phyloP scores from a whole-genome alignment of 495 filamentous ascomycete species.

The Tetracladium marchalianum region DNA sequence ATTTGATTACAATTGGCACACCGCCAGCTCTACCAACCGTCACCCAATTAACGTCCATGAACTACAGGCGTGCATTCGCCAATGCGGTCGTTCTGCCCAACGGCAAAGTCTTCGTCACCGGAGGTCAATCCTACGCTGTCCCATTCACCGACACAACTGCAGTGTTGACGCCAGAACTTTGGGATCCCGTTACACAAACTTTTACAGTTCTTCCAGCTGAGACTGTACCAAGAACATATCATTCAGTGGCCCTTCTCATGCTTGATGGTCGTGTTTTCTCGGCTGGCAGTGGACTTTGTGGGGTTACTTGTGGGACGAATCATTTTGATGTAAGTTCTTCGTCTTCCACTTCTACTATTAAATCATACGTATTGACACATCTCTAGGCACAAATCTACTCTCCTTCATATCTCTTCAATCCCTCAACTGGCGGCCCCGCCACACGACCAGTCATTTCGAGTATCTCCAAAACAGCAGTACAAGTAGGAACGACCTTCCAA shows the following conservation, averaged over 20 bases:
- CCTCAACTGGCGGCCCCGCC: conserved; percentile 27
- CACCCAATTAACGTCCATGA: conserved; percentile 30
- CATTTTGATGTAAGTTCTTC: conserved; percentile 36
- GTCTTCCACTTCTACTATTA: too few relatives aligned
- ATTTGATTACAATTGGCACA: conserved; percentile 35
- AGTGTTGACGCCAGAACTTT: conserved; percentile 38
- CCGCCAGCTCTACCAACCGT: conserved; percentile 22
- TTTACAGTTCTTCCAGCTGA: conserved; percentile 32
- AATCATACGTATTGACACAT: too few relatives aligned
- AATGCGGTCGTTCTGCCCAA: conserved; percentile 47
- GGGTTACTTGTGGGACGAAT: conserved; percentile 36
- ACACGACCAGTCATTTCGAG: conserved; percentile 26
- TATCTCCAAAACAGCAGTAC: conserved; percentile 16
- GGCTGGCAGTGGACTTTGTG: conserved; percentile 48
- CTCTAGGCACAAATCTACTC: conserved; percentile 35
- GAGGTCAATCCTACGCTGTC: conserved; percentile 36
- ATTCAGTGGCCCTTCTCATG: conserved; percentile 43
- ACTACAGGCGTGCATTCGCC: conserved; percentile 36
- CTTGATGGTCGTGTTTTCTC: conserved; percentile 44
- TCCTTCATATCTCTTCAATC: conserved; percentile 42
- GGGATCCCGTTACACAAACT: conserved; percentile 30
- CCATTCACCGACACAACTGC: conserved; percentile 41
- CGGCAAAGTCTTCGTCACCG: conserved; percentile 44
- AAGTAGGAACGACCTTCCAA: conserved; percentile 26
- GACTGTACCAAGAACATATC: conserved; percentile 43